A percentile compares a stretch with the other conserved stretches of the same genome.
Conservation (phyloP, 75 land plant genomes). For the Larix kaempferi region DNA sequence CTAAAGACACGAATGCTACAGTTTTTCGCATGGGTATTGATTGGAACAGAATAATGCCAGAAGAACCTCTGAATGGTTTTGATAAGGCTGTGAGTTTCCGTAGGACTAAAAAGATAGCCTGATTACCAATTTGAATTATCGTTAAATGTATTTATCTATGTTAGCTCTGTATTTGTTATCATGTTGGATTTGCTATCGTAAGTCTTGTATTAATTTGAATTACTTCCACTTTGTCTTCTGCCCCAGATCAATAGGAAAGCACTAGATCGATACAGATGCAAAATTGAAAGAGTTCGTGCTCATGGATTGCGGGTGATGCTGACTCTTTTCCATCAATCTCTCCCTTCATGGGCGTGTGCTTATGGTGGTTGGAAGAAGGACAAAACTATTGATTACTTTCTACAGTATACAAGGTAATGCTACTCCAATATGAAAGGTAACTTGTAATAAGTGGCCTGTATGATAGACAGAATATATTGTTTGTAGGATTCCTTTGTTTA, state of each 20-base stretch:
- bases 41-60: conserved; percentile 86
- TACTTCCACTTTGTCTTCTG: background rate
- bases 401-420: conserved; percentile 75
- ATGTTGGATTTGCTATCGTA: background rate
- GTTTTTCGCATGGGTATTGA: conserved; percentile 93
- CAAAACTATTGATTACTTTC: conserved; percentile 84
- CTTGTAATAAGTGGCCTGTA: background rate
- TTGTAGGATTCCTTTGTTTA: background rate
- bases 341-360: conserved; percentile 94
- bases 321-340: conserved; percentile 91
- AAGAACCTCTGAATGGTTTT: conserved; percentile 68
- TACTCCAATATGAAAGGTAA: background rate
- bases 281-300: conserved; percentile 63
- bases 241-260: conserved; percentile 78
- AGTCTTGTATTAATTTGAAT: background rate
- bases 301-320: conserved; percentile 98
- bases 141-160: background rate
- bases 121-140: background rate
- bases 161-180: background rate
- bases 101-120: conserved; percentile 58
- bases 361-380: conserved; percentile 96
- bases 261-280: conserved; percentile 74
- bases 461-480: background rate
- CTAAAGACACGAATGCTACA: conserved; percentile 69
- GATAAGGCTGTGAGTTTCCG: conserved; percentile 25